Evolutionary conservation across 164 flowering plant genomes (phyloP), one percentile per base, ranked within the genome.

Genomic region (Annona squamosa): DNA sequence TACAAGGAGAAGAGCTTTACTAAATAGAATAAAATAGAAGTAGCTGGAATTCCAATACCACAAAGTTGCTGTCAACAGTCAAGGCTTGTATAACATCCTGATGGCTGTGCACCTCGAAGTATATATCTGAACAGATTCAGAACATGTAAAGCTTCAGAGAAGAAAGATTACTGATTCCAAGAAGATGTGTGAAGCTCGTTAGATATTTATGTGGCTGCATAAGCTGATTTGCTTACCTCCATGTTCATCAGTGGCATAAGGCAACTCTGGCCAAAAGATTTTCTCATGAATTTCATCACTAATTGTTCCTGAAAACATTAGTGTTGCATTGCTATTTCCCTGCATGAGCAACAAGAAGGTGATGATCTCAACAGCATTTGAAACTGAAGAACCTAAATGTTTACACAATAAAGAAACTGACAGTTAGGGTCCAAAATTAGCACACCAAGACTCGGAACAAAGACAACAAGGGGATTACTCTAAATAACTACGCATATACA

Each of bases 311-410:
- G 97, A 83, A 80, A 94, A 85, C 92, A 94, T 85, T 18, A 94
- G 77, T 0, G 92, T 89, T 44, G 92, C 97, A 83, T 91, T 88
- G 87, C 86, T 88, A 79, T 90, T 92, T 52, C 91, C 92, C 98
- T 92, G 81, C 70, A 68, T 48, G 71, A 10, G 41, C 52, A 64
- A 57, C 68, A 3, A 45, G 48, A 16, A 16, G 63, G 3, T 67
- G 43, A 63, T 62, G 42, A 10, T 70, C 9, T 26, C 19, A 69
- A 46, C 4, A 52, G 10, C 42, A 72, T 12, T 56, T 26, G 17
- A 12, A 2, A 65, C 18, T 17, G 46, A 68, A 43, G 5, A 68
- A 5, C 65, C 65, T 63, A 19, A n/a, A 3, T 63, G n/a, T 63
- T 63, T 63, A 63, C 65, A n/a, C 65, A 63, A 63, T 5, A 63